These are phyloP conservation scores for Stagonosporopsis vannaccii DNA, from an alignment of 2,329 filamentous ascomycete genomes.

Conservation along the genomic window DNA sequence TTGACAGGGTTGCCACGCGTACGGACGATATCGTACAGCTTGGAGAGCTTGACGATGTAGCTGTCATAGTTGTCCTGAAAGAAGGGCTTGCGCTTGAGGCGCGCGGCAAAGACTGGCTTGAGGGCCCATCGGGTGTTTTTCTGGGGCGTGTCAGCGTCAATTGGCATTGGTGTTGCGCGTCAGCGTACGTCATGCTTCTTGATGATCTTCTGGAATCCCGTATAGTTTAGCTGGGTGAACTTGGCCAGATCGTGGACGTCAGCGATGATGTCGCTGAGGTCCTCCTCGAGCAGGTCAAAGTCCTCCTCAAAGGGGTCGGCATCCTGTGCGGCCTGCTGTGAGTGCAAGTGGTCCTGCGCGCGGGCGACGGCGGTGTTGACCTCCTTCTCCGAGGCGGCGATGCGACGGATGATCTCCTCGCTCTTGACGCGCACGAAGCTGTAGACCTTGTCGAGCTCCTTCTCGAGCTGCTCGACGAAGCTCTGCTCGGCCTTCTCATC, in stretches of 20 bases:
- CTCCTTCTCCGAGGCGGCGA: conserved; percentile 85
- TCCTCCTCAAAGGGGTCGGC: conserved; percentile 80
- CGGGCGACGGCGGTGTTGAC: conserved; percentile 85
- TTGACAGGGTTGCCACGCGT: conserved; percentile 91
- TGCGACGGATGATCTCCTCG: conserved; percentile 91
- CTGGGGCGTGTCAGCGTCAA: conserved; percentile 54
- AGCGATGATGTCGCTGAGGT: conserved; percentile 96
- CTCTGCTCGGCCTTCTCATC: conserved; percentile 88
- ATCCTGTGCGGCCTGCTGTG: conserved; percentile 28
- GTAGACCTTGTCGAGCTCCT: conserved; percentile 95
- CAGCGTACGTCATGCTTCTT: conserved; percentile 93
- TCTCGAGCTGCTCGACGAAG: conserved; percentile 87
- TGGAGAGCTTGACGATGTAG: conserved; percentile 92
- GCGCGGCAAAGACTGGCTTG: conserved; percentile 92
- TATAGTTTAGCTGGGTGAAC: conserved; percentile 98
- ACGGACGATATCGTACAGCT: conserved; percentile 91
- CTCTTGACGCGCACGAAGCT: conserved; percentile 97
- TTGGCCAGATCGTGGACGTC: conserved; percentile 98
- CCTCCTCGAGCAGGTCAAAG: conserved; percentile 91
- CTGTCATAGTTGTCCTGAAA: conserved; percentile 99
- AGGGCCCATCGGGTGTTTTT: conserved; percentile 96
- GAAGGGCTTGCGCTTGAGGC: conserved; percentile 94
- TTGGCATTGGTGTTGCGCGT: conserved; percentile 11
- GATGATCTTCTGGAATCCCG: conserved; percentile 99
- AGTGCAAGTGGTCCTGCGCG: conserved; percentile 21